Evolutionary conservation across 192 early-diverging fungal genomes (phyloP).

Genomic region (Coemansia aciculifera): DNA sequence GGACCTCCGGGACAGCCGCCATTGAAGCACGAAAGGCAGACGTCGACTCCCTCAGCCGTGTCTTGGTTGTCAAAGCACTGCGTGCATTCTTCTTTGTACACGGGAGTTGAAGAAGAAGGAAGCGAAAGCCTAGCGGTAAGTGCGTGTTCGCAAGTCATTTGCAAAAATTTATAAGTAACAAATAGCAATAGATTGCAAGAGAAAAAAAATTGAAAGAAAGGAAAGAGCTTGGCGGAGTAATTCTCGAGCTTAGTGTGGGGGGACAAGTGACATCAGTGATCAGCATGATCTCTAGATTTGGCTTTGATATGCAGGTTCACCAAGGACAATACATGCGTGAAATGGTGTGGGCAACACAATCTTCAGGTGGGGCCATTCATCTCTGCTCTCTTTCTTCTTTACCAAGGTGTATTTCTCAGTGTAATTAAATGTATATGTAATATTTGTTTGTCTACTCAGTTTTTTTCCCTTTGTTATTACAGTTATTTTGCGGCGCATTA

Average conservation of each 20-base stretch:
- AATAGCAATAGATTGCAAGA: neutral
- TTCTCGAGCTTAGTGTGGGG: neutral
- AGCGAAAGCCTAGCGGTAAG: constrained; percentile 23
- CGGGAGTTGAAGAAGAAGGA: constrained; percentile 40
- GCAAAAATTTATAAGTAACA: neutral
- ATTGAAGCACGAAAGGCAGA: constrained; percentile 94
- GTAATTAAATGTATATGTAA: neutral
- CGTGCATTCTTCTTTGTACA: constrained; percentile 95
- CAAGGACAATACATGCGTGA: neutral
- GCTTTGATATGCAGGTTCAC: constrained; percentile 7
- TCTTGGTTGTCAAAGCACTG: constrained; percentile 87
- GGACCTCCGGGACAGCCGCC: constrained; percentile 73
- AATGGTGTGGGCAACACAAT: neutral
- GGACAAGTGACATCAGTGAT: neutral
- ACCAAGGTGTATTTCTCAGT: neutral
- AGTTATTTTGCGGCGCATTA: neutral
- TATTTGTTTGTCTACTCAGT: neutral
- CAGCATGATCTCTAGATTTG: neutral
- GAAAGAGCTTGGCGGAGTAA: neutral
- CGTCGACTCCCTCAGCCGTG: constrained; percentile 76
- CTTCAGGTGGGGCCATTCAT: neutral
- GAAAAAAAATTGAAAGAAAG: neutral
- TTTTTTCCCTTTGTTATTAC: neutral
- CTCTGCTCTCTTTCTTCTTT: neutral
- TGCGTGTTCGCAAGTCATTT: constrained; percentile 45